phyloP scores from a whole-genome alignment of 2,329 filamentous ascomycete genomes.

The Elsinoe ampelina region DNA sequence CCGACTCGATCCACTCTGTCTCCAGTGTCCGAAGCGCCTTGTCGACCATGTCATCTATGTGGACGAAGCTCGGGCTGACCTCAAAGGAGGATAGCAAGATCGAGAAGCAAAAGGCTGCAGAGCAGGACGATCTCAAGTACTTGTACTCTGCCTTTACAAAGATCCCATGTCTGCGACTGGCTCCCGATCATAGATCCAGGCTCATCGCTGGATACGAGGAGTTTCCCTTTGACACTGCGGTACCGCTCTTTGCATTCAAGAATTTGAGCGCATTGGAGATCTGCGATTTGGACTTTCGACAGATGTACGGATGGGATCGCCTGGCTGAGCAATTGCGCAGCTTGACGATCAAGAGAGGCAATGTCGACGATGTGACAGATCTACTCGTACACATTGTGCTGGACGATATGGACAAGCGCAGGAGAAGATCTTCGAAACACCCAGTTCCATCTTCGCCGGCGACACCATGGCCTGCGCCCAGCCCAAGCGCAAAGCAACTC shows the following conservation, averaged over 20 bases:
- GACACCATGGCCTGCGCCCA: conserved; percentile 55
- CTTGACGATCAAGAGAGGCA: conserved; percentile 76
- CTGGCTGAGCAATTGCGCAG: conserved; percentile 86
- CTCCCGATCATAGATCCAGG: conserved; percentile 85
- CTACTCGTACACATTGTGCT: conserved; percentile 86
- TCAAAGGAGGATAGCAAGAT: conserved; percentile 66
- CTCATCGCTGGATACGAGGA: conserved; percentile 92
- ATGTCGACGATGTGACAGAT: conserved; percentile 81
- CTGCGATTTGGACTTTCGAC: conserved; percentile 88
- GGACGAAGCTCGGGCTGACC: conserved; percentile 78
- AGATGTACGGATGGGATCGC: conserved; percentile 95
- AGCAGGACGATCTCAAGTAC: conserved; percentile 85
- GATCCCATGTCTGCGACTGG: conserved; percentile 80
- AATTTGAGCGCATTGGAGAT: conserved; percentile 91
- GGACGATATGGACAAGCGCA: conserved; percentile 89
- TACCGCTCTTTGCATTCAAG: conserved; percentile 94
- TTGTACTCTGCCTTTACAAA: conserved; percentile 98
- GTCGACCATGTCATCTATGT: conserved; percentile 90
- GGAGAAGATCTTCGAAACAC: conserved; percentile 72
- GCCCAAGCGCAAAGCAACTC: conserved; percentile 50
- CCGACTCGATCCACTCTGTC: conserved; percentile 86
- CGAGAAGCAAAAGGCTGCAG: conserved; percentile 78
- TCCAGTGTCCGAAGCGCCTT: conserved; percentile 95
- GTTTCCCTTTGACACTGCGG: conserved; percentile 94
- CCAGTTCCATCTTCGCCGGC: conserved; percentile 66